Conservation (phyloP, 257 asterid genomes). For the Oldenlandia corymbosa region DNA sequence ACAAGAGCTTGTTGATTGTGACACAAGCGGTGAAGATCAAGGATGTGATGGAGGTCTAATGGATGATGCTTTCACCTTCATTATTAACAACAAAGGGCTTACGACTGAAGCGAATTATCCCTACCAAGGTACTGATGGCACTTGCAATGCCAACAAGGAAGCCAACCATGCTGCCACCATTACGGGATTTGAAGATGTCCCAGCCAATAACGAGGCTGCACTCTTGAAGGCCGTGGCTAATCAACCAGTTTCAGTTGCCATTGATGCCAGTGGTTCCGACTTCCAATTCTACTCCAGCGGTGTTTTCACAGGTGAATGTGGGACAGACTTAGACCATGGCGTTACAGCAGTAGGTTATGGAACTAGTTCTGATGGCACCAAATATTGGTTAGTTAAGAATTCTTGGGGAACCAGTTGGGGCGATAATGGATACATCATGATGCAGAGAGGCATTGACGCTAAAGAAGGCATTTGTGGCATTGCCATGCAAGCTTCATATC, state of each 20-base stretch:
- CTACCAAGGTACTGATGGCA: neutral
- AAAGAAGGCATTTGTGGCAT: conserved; percentile 34
- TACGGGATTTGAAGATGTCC: neutral
- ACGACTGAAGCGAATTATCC: neutral
- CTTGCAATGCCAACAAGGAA: neutral
- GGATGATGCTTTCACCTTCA: neutral
- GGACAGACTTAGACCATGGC: conserved; percentile 33
- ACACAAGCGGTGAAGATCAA: neutral
- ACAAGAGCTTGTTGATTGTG: neutral
- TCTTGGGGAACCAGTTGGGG: conserved; percentile 34
- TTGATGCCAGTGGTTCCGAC: neutral
- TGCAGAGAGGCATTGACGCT: conserved; percentile 20
- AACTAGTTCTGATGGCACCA: conserved; percentile 14
- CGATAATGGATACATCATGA: conserved; percentile 23
- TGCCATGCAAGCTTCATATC: conserved; percentile 32
- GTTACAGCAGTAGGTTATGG: conserved; percentile 30
- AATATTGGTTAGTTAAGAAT: conserved; percentile 34
- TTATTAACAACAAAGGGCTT: neutral
- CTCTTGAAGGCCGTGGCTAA: neutral
- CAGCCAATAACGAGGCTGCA: neutral
- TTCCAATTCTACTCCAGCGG: conserved; percentile 14
- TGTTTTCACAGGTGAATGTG: conserved; percentile 30
- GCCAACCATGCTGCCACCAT: neutral
- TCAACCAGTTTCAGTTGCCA: neutral
- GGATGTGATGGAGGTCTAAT: neutral